Base-by-base conservation (phyloP, 2,329 filamentous ascomycete genomes). In the Periconia macrospinosa region DNA sequence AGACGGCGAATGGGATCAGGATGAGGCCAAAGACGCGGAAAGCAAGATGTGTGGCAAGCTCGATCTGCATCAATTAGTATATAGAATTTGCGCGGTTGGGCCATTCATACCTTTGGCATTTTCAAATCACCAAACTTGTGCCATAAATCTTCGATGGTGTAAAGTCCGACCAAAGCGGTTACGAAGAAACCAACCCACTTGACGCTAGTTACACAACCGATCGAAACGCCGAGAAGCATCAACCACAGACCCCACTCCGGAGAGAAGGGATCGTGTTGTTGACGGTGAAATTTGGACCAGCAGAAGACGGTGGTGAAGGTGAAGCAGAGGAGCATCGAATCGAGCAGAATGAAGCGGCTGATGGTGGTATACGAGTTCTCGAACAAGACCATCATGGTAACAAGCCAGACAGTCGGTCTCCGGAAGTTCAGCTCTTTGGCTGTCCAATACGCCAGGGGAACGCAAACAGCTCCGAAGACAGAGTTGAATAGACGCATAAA, bases 361-460 rank as follows among this genome's bases (percentile, higher is more conserved):
- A 99, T 99, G 30, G 95, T 97, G 46, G 94, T 96, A 79, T 97
- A 99, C 48, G 94, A 97, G 81, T 99, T 99, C 76, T 99, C 94
- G 80, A 92, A 99, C 41, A 99, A 86, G 43, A 99, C 92, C 91
- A 97, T 97, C 65, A 97, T 80, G 18, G 92, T 94, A 54, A 97
- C 87, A 53, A 99, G 83, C 94, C 94, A 99, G 63, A 97, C 91
- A 47, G 92, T 89, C 41, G 91, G 88, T 61, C 89, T 86, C 71
- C 86, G 87, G 71, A 97, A 88, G 71, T 92, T 90, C 67, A 99
- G 80, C 76, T 97, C 92, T 68, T 88, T 90, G 33, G 93, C 93
- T 37, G 94, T 99, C 75, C 85, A 97, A 80, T 97, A 99, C 52
- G 94, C 93, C 76, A 99, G 79, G 17, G 94, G 94, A 45, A 99